Percentiles rank a stretch among this genome's conserved stretches.
Conservation (phyloP, 2,329 filamentous ascomycete genomes). For the Fusarium sp. region DNA sequence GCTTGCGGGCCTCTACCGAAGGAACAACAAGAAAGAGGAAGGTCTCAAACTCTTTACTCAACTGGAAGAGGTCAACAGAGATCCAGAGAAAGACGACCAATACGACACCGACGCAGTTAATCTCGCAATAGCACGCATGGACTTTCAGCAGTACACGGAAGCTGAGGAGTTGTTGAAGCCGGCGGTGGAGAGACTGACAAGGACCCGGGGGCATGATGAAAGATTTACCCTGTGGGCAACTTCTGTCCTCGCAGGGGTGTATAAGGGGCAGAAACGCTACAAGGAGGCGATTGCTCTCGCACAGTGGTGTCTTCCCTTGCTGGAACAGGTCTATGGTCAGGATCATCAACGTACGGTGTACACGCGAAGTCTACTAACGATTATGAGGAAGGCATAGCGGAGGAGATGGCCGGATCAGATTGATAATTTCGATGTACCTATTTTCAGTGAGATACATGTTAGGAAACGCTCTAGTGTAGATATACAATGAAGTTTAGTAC, state of each 20-base stretch:
- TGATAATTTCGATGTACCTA: neutral
- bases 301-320: neutral
- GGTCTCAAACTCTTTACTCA: neutral
- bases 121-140: neutral
- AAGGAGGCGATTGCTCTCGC: neutral
- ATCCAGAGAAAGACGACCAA: neutral
- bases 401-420: neutral
- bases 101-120: neutral
- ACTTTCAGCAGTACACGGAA: neutral
- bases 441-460: neutral
- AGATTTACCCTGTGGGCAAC: neutral
- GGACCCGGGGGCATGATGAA: neutral
- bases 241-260: neutral
- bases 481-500: neutral
- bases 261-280: neutral
- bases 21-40: neutral
- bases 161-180: neutral
- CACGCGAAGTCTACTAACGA: neutral
- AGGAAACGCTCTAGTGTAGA: neutral
- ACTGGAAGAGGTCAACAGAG: neutral
- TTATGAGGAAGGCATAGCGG: neutral
- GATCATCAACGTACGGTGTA: neutral
- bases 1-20: neutral
- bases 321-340: neutral
- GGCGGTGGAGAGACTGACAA: neutral